Conservation (phyloP, 164 flowering plant species). For the Akebia trifoliata region DNA sequence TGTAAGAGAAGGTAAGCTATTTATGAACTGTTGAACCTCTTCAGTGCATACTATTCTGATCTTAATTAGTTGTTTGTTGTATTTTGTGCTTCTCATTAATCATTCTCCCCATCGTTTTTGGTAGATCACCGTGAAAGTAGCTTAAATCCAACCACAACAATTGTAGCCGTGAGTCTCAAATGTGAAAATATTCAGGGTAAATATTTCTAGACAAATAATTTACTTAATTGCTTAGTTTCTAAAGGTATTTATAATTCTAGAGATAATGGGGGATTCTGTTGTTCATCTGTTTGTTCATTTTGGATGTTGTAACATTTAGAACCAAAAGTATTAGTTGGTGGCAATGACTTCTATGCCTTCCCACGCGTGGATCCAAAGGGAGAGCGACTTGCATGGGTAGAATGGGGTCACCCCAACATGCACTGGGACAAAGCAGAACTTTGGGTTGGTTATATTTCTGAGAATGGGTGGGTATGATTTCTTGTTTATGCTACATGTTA, state of each 20-base stretch:
- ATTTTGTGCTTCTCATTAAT: background rate
- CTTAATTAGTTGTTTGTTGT: too few species aligned
- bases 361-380: constrained; percentile 77
- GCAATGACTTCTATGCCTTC: constrained; percentile 94
- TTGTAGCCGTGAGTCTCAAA: constrained; percentile 49
- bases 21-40: background rate
- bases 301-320: constrained; percentile 39
- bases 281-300: background rate
- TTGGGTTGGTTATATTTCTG: constrained; percentile 88
- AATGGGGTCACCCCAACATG: constrained; percentile 97
- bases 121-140: constrained; percentile 71
- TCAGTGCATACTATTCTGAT: too few species aligned
- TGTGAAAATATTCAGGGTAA: constrained; percentile 52
- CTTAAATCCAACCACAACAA: constrained; percentile 55
- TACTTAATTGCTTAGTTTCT: background rate
- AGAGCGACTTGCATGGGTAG: constrained; percentile 81
- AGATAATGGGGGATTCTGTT: background rate
- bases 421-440: constrained; percentile 96
- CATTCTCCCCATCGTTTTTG: constrained; percentile 6
- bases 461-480: constrained; percentile 57
- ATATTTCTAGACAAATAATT: background rate
- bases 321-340: constrained; percentile 67
- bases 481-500: background rate
- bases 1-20: constrained; percentile 45
- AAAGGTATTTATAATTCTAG: background rate